These are phyloP conservation scores for Amanita exitialis DNA, from an alignment of 768 basidiomycete genomes.

Conservation along the genomic window DNA sequence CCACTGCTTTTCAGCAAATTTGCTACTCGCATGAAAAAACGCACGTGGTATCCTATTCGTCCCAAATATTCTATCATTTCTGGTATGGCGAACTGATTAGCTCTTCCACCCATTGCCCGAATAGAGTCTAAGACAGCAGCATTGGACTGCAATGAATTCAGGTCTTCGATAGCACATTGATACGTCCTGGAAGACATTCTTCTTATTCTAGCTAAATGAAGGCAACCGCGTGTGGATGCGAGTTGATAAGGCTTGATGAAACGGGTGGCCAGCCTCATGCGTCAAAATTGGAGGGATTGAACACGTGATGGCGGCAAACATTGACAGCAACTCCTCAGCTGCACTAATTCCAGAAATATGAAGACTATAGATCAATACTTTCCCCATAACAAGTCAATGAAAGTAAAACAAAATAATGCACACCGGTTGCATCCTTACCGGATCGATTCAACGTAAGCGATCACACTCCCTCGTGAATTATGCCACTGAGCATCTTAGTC, in stretches of 20 bases:
- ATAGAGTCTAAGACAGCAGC: conserved; percentile 84
- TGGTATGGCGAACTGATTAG: conserved; percentile 57
- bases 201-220: conserved; percentile 5
- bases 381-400: conserved; percentile 9
- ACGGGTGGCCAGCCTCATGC: conserved; percentile 8
- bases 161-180: conserved; percentile 57
- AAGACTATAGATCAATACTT: conserved; percentile 16
- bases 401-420: not conserved
- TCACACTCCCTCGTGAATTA: not conserved
- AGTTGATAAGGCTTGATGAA: conserved; percentile 17
- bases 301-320: not conserved
- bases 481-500: conserved; percentile 5
- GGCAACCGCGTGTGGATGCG: conserved; percentile 7
- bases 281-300: not conserved
- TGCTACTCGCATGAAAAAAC: conserved; percentile 12
- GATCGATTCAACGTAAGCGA: not conserved
- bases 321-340: conserved; percentile 4
- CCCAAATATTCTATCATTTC: conserved; percentile 88
- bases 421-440: not conserved
- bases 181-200: conserved; percentile 61
- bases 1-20: conserved; percentile 9
- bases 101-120: conserved; percentile 58
- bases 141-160: conserved; percentile 86
- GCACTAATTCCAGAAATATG: no score
- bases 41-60: conserved; percentile 79